Percentiles rank a stretch among this genome's conserved stretches.
phyloP scores from a whole-genome alignment of 306 rosid species.

The Cucumis cinereus region DNA sequence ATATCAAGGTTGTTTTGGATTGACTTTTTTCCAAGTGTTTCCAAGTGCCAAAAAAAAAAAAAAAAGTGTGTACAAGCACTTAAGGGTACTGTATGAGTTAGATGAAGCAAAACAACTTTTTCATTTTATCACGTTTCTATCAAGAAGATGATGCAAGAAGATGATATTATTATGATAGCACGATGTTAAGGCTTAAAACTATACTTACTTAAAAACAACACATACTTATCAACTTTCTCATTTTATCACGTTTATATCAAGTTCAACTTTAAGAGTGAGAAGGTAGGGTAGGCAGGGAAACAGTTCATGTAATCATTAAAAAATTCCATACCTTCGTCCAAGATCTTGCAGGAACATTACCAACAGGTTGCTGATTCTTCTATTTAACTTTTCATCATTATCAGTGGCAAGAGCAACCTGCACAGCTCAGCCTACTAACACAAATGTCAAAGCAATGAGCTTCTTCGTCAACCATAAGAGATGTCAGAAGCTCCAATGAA shows the following conservation, averaged over 20 bases:
- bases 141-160: background rate
- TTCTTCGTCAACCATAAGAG: slow-evolving; percentile 27
- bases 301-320: background rate
- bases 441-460: slow-evolving; percentile 12
- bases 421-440: background rate
- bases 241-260: background rate
- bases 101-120: too few species aligned
- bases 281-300: background rate
- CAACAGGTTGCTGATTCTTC: slow-evolving; percentile 18
- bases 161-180: background rate
- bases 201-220: background rate
- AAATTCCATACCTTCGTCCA: slow-evolving; percentile 41
- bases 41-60: too few species aligned
- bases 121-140: too few species aligned
- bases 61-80: too few species aligned
- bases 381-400: slow-evolving; percentile 21
- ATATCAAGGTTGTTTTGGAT: background rate
- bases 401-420: slow-evolving; percentile 12
- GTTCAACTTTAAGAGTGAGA: background rate
- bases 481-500: slow-evolving; percentile 37
- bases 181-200: background rate
- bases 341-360: slow-evolving; percentile 30
- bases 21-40: too few species aligned
- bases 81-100: too few species aligned
- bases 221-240: background rate